Percentiles rank a stretch among this genome's conserved stretches.
phyloP scores from a whole-genome alignment of 805 yeast species.

The Nakazawaea sp. region DNA sequence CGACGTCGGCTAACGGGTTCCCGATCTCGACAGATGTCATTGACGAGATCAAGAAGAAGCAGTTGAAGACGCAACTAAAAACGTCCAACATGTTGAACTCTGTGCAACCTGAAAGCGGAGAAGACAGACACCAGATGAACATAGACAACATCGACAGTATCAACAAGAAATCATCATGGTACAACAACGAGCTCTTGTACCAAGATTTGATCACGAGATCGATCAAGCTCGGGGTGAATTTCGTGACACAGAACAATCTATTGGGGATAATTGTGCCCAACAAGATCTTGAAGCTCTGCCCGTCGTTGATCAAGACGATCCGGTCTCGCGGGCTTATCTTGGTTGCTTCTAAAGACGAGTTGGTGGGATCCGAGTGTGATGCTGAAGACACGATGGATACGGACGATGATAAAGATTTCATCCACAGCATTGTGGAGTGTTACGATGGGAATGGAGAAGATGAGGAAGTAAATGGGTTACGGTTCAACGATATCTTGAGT shows the following conservation, averaged over 20 bases:
- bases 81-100: conserved; percentile 2
- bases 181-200: conserved; percentile 22
- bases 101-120: conserved; percentile 1
- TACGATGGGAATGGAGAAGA: conserved; percentile 21
- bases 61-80: conserved; percentile 10
- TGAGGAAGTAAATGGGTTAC: conserved; percentile 53
- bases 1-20: conserved; percentile 36
- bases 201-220: conserved; percentile 52
- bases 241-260: conserved; percentile 76
- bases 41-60: conserved; percentile 14
- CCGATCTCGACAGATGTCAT: conserved; percentile 12
- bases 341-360: conserved; percentile 54
- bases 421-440: conserved; percentile 5
- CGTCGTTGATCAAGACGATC: conserved; percentile 67
- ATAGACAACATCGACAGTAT: conserved; percentile 28
- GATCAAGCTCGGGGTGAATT: conserved; percentile 73
- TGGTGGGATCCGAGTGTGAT: not conserved
- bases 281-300: conserved; percentile 64
- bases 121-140: conserved; percentile 17
- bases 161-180: conserved; percentile 27
- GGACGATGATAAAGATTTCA: conserved; percentile 8
- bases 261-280: conserved; percentile 78
- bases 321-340: conserved; percentile 76
- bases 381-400: conserved; percentile 16
- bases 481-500: conserved; percentile 55